Conservation (phyloP, 2,329 filamentous ascomycete species). For the Ilyonectria sp. region DNA sequence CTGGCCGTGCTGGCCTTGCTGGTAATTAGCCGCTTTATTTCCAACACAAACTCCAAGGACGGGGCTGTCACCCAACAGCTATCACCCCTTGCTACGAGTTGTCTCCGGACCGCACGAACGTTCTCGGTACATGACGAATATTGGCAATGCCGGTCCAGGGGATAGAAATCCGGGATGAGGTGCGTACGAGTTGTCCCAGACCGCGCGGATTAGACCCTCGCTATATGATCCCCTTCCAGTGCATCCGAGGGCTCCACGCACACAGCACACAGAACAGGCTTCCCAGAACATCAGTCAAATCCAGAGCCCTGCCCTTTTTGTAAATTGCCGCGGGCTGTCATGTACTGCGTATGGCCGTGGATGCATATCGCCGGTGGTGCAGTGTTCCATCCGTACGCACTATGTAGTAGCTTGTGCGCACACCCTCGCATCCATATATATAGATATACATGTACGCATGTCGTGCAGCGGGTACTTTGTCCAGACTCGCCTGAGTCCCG, state of each 20-base stretch:
- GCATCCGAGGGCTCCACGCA: slow-evolving; percentile 34
- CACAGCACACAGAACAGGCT: slow-evolving; percentile 31
- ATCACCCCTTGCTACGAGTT: slow-evolving; percentile 2
- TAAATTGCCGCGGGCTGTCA: slow-evolving; percentile 39
- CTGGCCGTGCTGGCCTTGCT: background rate
- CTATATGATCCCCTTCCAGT: slow-evolving; percentile 28
- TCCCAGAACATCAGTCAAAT: slow-evolving; percentile 36
- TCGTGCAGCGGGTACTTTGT: slow-evolving; percentile 48
- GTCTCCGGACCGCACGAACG: slow-evolving; percentile 29
- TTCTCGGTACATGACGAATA: slow-evolving; percentile 38
- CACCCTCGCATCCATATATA: slow-evolving; percentile 38
- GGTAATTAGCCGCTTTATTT: slow-evolving; percentile 3
- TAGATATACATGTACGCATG: slow-evolving; percentile 48
- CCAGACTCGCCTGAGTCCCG: slow-evolving; percentile 46
- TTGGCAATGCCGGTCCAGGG: slow-evolving; percentile 37
- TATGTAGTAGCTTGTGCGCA: slow-evolving; percentile 25
- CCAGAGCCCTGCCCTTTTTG: slow-evolving; percentile 34
- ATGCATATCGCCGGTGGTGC: background rate
- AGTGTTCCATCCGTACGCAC: slow-evolving; percentile 6
- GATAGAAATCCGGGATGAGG: slow-evolving; percentile 21
- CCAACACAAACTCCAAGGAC: slow-evolving; percentile 21
- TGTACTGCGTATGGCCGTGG: slow-evolving; percentile 11
- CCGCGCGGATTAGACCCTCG: slow-evolving; percentile 18
- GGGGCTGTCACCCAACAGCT: slow-evolving; percentile 16
- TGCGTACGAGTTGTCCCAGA: slow-evolving; percentile 14